Percentiles rank a stretch among this genome's conserved stretches.
These are phyloP conservation scores for Funneliformis geosporum DNA, from an alignment of 192 early-diverging fungal genomes.

Conservation along the genomic window DNA sequence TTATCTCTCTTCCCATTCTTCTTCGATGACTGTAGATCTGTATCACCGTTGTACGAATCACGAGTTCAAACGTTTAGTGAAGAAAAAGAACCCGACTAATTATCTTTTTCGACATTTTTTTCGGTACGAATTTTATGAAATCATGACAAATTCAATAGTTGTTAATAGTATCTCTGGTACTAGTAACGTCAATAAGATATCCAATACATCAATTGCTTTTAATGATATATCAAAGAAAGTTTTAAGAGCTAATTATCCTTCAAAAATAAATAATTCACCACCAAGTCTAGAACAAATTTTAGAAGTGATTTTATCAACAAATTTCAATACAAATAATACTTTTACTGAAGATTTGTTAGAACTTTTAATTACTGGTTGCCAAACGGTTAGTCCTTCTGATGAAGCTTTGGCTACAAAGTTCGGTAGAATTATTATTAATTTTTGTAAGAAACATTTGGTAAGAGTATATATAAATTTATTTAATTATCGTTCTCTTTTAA, in stretches of 20 bases:
- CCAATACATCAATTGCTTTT: slow-evolving; percentile 1
- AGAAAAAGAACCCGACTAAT: too few relatives aligned
- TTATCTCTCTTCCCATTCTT: too few relatives aligned
- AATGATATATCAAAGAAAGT: slow-evolving; percentile 13
- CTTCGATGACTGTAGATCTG: too few relatives aligned
- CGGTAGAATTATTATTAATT: slow-evolving; percentile 31
- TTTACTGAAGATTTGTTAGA: slow-evolving; percentile 25
- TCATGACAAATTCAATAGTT: not conserved
- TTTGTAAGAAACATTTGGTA: slow-evolving; percentile 26
- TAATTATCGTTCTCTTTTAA: not conserved
- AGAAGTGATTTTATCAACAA: slow-evolving; percentile 29
- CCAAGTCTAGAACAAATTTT: slow-evolving; percentile 2
- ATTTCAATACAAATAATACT: slow-evolving; percentile 3
- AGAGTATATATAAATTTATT: not conserved
- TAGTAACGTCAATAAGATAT: not conserved
- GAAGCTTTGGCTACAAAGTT: slow-evolving; percentile 21
- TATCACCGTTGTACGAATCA: too few relatives aligned
- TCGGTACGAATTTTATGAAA: too few relatives aligned
- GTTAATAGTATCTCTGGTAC: not conserved
- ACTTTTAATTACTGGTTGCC: slow-evolving; percentile 19
- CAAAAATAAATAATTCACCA: not conserved
- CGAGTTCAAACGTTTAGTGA: too few relatives aligned
- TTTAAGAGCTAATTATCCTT: slow-evolving; percentile 18
- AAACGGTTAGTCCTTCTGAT: slow-evolving; percentile 7
- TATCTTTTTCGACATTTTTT: too few relatives aligned